phyloP scores from a whole-genome alignment of 345 rosid genomes.

The Lumnitzera littorea region DNA sequence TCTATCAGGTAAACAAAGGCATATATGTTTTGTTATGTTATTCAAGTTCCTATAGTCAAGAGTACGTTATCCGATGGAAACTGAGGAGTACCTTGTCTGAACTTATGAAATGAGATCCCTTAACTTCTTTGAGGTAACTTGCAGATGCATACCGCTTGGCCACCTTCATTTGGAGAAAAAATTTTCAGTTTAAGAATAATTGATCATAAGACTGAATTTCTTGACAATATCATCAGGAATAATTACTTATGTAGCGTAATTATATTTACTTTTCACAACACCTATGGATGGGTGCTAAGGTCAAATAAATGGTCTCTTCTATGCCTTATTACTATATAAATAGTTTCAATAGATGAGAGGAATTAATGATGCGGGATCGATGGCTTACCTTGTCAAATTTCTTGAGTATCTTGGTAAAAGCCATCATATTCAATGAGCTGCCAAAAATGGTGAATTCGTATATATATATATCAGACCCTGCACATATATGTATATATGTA shows the following conservation, averaged over 20 bases:
- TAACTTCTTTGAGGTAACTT: conserved; percentile 72
- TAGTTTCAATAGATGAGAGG: neutral
- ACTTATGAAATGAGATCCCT: conserved; percentile 82
- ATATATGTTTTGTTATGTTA: neutral
- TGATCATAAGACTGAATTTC: too few relatives aligned
- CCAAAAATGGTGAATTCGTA: conserved; percentile 1
- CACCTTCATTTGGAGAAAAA: conserved; percentile 35
- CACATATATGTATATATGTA: neutral
- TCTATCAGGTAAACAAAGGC: too few relatives aligned
- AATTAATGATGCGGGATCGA: neutral
- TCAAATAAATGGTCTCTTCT: too few relatives aligned
- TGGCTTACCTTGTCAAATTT: conserved; percentile 87
- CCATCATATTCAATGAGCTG: conserved; percentile 92
- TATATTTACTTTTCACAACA: too few relatives aligned
- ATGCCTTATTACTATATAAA: neutral
- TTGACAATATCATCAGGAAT: too few relatives aligned
- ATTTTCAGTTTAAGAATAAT: neutral
- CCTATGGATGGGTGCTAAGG: too few relatives aligned
- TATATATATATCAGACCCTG: neutral
- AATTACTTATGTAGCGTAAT: too few relatives aligned
- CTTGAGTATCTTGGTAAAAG: conserved; percentile 84
- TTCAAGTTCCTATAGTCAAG: neutral
- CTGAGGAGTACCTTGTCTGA: conserved; percentile 70
- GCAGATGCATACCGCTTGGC: conserved; percentile 74
- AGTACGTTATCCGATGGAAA: neutral